Evolutionary conservation across 768 basidiomycete species (phyloP).

Genomic region (Tulasnella sp.): DNA sequence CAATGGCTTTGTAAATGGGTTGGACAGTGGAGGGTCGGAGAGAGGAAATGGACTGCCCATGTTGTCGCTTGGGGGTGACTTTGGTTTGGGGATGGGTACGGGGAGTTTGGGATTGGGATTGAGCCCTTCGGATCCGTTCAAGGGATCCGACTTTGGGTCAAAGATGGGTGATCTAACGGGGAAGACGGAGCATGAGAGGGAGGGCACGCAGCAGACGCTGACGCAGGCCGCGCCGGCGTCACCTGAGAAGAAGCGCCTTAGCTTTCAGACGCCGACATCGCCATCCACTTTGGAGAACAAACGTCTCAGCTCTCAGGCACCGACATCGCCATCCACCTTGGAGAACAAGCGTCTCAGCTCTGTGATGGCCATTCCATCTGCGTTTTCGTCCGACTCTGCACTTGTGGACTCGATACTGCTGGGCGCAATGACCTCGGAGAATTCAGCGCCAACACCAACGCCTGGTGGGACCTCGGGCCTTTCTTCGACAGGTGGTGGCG

Average conservation of each 20-base stretch:
- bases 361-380: conserved; percentile 9
- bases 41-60: background rate
- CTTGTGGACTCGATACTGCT: background rate
- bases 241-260: background rate
- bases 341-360: conserved; percentile 10
- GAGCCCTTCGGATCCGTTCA: no score
- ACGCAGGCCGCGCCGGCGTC: background rate
- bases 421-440: background rate
- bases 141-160: background rate
- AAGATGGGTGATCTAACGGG: background rate
- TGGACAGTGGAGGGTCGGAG: background rate
- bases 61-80: no score
- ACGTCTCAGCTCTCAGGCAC: background rate
- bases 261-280: background rate
- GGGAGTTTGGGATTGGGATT: no score
- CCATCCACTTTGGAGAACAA: background rate
- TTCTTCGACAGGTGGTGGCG: background rate
- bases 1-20: no score
- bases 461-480: background rate
- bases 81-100: no score
- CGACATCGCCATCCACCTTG: background rate
- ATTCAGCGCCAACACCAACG: conserved; percentile 12
- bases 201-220: background rate
- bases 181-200: background rate
- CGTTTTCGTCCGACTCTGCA: conserved; percentile 10